These are phyloP conservation scores for Botryotinia narcissicola DNA, from an alignment of 2,329 filamentous ascomycete genomes.

Conservation along the genomic window DNA sequence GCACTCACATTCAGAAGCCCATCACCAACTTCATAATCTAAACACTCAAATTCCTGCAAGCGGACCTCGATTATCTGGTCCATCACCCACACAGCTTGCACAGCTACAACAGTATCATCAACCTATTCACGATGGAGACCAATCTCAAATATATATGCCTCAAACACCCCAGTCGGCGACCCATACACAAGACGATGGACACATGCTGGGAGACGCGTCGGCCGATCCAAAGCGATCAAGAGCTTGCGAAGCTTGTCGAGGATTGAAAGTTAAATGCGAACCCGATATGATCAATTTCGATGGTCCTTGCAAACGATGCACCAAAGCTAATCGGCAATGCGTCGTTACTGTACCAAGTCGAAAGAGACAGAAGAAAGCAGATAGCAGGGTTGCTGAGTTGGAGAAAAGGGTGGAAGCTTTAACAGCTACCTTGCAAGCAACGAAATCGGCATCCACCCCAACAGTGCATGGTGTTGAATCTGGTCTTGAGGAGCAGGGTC, in stretches of 20 bases:
- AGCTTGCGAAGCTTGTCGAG: slow-evolving; percentile 45
- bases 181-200: slow-evolving; percentile 26
- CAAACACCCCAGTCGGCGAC: slow-evolving; percentile 33
- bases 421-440: slow-evolving; percentile 40
- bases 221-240: slow-evolving; percentile 39
- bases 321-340: slow-evolving; percentile 42
- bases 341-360: slow-evolving; percentile 43
- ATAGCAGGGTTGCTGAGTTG: slow-evolving; percentile 45
- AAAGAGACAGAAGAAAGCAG: slow-evolving; percentile 46
- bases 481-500: slow-evolving; percentile 19
- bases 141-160: slow-evolving; percentile 26
- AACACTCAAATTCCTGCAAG: slow-evolving; percentile 18
- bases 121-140: slow-evolving; percentile 19
- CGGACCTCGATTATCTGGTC: slow-evolving; percentile 12
- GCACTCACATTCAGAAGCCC: slow-evolving; percentile 15
- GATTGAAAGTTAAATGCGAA: slow-evolving; percentile 45
- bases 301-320: slow-evolving; percentile 43
- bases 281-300: slow-evolving; percentile 38
- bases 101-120: slow-evolving; percentile 21
- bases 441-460: slow-evolving; percentile 27
- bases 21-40: slow-evolving; percentile 6
- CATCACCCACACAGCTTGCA: slow-evolving; percentile 15
- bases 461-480: slow-evolving; percentile 20
- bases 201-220: slow-evolving; percentile 25
- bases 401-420: slow-evolving; percentile 45